These are phyloP conservation scores for Cryptococcus sp. DNA, from an alignment of 1,284 basidiomycete genomes.

Conservation along the genomic window DNA sequence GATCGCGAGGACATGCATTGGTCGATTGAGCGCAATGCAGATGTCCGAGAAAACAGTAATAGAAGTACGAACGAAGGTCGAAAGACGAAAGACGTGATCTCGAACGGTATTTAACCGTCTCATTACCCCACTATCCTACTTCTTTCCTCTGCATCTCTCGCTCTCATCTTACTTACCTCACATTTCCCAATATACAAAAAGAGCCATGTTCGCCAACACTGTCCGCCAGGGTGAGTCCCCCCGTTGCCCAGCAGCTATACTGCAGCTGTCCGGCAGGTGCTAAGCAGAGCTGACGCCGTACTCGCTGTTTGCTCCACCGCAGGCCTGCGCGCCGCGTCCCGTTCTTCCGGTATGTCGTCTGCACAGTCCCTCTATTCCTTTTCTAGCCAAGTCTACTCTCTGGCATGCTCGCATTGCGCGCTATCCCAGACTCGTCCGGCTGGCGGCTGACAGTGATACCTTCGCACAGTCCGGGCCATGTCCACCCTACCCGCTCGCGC, in stretches of 20 bases:
- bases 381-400: not conserved
- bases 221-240: slow-evolving; percentile 37
- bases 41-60: not conserved
- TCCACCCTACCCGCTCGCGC: slow-evolving; percentile 38
- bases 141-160: not conserved
- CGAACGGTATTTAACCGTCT: not conserved
- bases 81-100: not conserved
- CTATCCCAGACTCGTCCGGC: not conserved
- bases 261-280: no score
- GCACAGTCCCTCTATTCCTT: not conserved
- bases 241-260: no score
- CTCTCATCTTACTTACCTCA: not conserved
- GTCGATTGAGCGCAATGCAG: not conserved
- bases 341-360: slow-evolving; percentile 40
- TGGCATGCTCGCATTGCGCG: not conserved
- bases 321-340: slow-evolving; percentile 50
- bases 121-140: not conserved
- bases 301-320: not conserved
- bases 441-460: slow-evolving; percentile 7
- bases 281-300: not conserved
- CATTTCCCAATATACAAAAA: slow-evolving; percentile 8
- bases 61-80: not conserved
- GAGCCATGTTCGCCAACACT: slow-evolving; percentile 43
- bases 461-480: slow-evolving; percentile 39
- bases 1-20: not conserved